Evolutionary conservation across 2,329 filamentous ascomycete species (phyloP), one percentile per base, ranked within the genome.

Genomic region (Cyclaneusma minus): DNA sequence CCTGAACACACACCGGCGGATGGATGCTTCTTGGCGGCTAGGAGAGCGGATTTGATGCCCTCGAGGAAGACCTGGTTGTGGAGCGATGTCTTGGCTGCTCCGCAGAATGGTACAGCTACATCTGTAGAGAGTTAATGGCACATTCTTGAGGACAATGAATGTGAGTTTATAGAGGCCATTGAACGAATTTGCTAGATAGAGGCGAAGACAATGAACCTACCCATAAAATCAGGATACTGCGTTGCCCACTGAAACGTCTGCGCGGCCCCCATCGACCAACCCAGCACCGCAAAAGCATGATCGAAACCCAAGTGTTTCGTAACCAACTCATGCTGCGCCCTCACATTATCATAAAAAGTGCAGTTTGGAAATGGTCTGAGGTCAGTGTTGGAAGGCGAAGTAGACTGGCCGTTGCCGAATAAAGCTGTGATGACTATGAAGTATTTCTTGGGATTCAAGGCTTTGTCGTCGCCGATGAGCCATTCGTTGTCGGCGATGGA

Each of bases 41-140:
- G 52, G 26, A 78, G 41, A 0, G 71, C 55, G 37, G 56, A 48
- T 54, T 72, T 77, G 4, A 74, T 63, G 0, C 78, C 58, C 44
- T 80, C 60, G 3, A 80, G 50, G 37, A 79, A 75, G 0, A 76
- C 71, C 38, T 76, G 60, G 34, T 80, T 80, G 35, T 80, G 74
- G 33, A 73, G 34, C 5, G 64, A 66, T 0, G 71, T 77, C 42
- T 60, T 68, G 1, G 73, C 71, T 2, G 62, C 59, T 2, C 70
- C 71, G 36, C 74, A 80, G 39, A 79, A 79, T 0, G 74, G 74
- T 2, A 72, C 58, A 2, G 61, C 54, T 6, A 75, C 47, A 35
- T 78, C 71, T 60, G 76, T 66, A 42, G 77, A 77, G 31, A 1
- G 29, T 34, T 11, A 29, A 16, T 14, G 11, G n/a, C n/a, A n/a